Evolutionary conservation across 169 alveolate species (phyloP).

Genomic region (Cryptosporidium meleagridis): DNA sequence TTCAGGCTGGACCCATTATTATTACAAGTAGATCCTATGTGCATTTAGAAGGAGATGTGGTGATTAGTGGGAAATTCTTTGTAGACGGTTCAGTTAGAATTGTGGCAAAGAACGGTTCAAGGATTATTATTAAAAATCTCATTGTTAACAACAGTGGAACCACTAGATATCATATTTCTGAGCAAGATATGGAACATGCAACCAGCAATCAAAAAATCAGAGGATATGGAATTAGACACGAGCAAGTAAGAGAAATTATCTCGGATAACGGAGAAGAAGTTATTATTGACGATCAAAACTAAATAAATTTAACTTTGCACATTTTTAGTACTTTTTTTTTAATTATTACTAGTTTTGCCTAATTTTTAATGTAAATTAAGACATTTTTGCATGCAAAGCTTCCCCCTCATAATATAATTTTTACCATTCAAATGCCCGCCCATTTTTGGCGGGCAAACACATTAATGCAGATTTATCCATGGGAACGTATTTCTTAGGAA

Average conservation of each 20-base stretch:
- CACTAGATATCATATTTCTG: slow-evolving; percentile 35
- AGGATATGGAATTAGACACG: slow-evolving; percentile 59
- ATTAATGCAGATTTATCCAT: slow-evolving; percentile 44
- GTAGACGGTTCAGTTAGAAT: slow-evolving; percentile 59
- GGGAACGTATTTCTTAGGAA: not conserved
- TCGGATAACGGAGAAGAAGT: not conserved
- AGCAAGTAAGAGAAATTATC: slow-evolving; percentile 38
- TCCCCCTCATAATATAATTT: not conserved
- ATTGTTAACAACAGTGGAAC: slow-evolving; percentile 46
- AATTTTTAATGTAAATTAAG: not conserved
- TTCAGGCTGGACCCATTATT: slow-evolving; percentile 69
- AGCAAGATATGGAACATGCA: slow-evolving; percentile 38
- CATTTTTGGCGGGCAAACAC: not conserved
- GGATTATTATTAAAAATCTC: slow-evolving; percentile 43
- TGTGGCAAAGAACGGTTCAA: slow-evolving; percentile 32
- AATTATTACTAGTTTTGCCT: not conserved
- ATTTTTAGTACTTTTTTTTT: not conserved
- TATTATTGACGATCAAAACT: slow-evolving; percentile 20
- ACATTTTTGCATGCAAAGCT: slow-evolving; percentile 1
- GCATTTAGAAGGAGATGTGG: slow-evolving; percentile 50
- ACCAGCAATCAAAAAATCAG: slow-evolving; percentile 53
- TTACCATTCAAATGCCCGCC: slow-evolving; percentile 3
- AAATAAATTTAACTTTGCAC: not conserved
- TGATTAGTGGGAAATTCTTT: slow-evolving; percentile 46
- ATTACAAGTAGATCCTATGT: slow-evolving; percentile 47